A percentile compares a stretch with the other conserved stretches of the same genome.
Conservation (phyloP, 257 asterid species). For the Craterostigma plantagineum region DNA sequence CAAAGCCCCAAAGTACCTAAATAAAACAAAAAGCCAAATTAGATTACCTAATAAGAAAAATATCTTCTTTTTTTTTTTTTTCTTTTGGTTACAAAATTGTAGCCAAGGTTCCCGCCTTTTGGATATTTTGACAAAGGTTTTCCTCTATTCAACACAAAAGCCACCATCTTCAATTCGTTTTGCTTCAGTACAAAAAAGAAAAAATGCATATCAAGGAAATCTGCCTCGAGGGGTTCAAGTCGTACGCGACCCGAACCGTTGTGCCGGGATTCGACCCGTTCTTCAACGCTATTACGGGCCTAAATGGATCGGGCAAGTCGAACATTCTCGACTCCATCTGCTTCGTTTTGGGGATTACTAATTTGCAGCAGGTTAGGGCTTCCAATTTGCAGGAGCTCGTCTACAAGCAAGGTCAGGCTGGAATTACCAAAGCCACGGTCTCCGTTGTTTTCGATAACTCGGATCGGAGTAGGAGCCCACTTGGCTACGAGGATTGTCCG, state of each 20-base stretch:
- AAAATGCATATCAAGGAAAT: constrained; percentile 71
- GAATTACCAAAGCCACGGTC: constrained; percentile 93
- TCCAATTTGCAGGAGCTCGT: constrained; percentile 95
- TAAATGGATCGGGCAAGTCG: constrained; percentile 93
- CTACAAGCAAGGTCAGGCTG: constrained; percentile 99
- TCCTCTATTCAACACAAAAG: not conserved
- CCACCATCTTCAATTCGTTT: constrained; percentile 1
- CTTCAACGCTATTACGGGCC: constrained; percentile 91
- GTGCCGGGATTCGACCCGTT: constrained; percentile 85
- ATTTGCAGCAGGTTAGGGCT: constrained; percentile 99
- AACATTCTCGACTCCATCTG: constrained; percentile 95
- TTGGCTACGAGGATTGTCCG: constrained; percentile 82
- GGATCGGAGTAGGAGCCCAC: constrained; percentile 66
- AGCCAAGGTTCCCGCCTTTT: too few species aligned
- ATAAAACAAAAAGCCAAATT: too few species aligned
- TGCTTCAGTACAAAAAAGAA: not conserved
- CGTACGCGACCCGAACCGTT: constrained; percentile 86
- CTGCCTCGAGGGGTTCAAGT: constrained; percentile 90
- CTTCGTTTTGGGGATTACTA: constrained; percentile 89
- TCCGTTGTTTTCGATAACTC: constrained; percentile 85
- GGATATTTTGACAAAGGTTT: too few species aligned
- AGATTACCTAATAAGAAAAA: too few species aligned
- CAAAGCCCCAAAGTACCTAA: too few species aligned
- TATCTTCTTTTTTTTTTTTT: too few species aligned
- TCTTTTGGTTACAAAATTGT: too few species aligned